Evolutionary conservation across 1,284 basidiomycete genomes (phyloP).

Genomic region (Ustilago tritici): DNA sequence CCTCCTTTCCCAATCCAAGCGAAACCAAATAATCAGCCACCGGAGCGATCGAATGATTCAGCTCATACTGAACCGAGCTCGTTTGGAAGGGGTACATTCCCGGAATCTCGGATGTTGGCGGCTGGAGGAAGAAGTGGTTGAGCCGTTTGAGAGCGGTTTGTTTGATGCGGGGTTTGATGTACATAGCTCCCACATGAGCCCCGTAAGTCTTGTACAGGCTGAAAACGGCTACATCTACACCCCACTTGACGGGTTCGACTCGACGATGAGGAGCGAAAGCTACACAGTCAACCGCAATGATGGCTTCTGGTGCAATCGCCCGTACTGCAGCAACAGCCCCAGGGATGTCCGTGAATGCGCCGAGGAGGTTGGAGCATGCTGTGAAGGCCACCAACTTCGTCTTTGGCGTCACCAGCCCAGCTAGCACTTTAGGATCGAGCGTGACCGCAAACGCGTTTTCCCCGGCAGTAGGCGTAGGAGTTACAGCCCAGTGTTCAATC

Average conservation of each 20-base stretch:
- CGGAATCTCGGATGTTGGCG: constrained; percentile 44
- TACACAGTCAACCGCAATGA: constrained; percentile 79
- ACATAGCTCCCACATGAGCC: constrained; percentile 78
- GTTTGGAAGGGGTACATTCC: constrained; percentile 79
- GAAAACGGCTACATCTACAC: constrained; percentile 79
- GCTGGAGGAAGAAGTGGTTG: constrained; percentile 78
- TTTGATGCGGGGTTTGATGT: constrained; percentile 74
- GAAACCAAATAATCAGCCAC: constrained; percentile 77
- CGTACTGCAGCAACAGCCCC: constrained; percentile 59
- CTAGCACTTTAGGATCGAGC: constrained; percentile 75
- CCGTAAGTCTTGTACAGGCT: constrained; percentile 85
- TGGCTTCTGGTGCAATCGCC: constrained; percentile 74
- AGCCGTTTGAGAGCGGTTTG: constrained; percentile 74
- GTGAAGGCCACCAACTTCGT: constrained; percentile 81
- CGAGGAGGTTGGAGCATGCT: constrained; percentile 82
- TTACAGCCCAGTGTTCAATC: constrained; percentile 76
- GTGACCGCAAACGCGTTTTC: constrained; percentile 75
- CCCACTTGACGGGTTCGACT: constrained; percentile 75
- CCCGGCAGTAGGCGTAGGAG: constrained; percentile 62
- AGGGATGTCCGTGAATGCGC: constrained; percentile 75
- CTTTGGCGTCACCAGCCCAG: constrained; percentile 75
- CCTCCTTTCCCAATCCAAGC: constrained; percentile 67
- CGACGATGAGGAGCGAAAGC: constrained; percentile 81
- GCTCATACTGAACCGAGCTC: constrained; percentile 75
- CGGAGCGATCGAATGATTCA: constrained; percentile 75